phyloP scores from a whole-genome alignment of 2,329 filamentous ascomycete species.

The Phialophora macrospora region DNA sequence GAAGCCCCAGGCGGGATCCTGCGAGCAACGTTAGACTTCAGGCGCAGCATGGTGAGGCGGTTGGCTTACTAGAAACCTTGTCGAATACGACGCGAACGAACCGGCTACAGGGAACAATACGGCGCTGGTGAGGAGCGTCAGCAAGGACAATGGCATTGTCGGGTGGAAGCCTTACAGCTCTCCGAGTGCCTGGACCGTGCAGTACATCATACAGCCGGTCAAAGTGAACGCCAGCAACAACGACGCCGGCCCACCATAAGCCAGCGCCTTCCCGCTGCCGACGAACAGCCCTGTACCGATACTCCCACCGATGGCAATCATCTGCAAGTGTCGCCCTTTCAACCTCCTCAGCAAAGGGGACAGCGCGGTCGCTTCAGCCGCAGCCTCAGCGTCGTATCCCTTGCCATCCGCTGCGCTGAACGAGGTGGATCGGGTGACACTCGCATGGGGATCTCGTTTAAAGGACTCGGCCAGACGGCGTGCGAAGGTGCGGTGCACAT shows the following conservation, averaged over 20 bases:
- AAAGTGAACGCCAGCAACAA: conserved; percentile 77
- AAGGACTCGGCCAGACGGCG: conserved; percentile 41
- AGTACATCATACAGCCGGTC: conserved; percentile 86
- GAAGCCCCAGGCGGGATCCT: conserved; percentile 67
- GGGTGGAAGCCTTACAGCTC: conserved; percentile 61
- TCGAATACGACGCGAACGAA: conserved; percentile 90
- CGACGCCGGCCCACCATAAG: conserved; percentile 71
- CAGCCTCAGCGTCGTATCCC: conserved; percentile 41
- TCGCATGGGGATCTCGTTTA: conserved; percentile 42
- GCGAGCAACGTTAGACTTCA: conserved; percentile 7
- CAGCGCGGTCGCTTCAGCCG: conserved; percentile 40
- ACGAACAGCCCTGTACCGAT: conserved; percentile 92
- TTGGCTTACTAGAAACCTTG: conserved; percentile 68
- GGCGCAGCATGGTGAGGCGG: not conserved
- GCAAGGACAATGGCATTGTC: conserved; percentile 6
- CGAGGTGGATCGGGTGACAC: conserved; percentile 35
- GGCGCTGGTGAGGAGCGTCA: conserved; percentile 49
- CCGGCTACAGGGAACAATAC: conserved; percentile 89
- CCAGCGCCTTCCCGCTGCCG: conserved; percentile 73
- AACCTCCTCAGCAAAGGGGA: conserved; percentile 41
- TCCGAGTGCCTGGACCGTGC: conserved; percentile 86
- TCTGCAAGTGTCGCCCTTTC: conserved; percentile 42
- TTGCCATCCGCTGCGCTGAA: conserved; percentile 31
- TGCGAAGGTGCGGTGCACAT: conserved; percentile 30
- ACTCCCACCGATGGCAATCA: conserved; percentile 79